Base-by-base conservation (phyloP, 495 filamentous ascomycete species). In the Symbiotaphrina buchneri region DNA sequence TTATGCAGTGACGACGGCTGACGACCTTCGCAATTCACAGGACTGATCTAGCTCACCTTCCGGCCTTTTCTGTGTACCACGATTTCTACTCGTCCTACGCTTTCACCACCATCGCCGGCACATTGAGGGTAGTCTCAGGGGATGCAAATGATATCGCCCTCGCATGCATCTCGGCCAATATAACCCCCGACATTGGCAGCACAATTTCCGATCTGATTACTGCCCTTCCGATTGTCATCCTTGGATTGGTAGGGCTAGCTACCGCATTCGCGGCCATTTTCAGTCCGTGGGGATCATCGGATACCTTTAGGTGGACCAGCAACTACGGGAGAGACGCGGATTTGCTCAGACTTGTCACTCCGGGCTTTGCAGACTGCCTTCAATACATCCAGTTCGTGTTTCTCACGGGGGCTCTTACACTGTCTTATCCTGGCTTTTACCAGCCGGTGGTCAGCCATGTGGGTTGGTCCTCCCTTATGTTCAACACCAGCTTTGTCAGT, bases 371-470 rank as follows among this genome's bases (percentile, higher is more conserved):
- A 7, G 87, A 97, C 41, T 97, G 87, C 47, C 65, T 97, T 19
- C 84, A 97, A 51, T 97, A 95, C 46, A 74, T 97, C 19, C 87
- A 97, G 44, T 95, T 90, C 39, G 63, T 84, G 29, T 76, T 84
- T 13, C 59, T 97, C 21, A 82, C 84, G 0, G 90, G 90, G 1
- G 68, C 73, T 24, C 53, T 97, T 25, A 79, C 74, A 15, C 51
- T 97, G 39, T 70, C 75, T 35, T 97, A 95, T 46, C 87, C 87
- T 0, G 87, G 87, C 0, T 97, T 76, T 43, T 95, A 78, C 46
- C 87, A 94, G 44, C 87, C 87, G 10, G 76, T 76, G 10, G 65
- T 87, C 28, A 87, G 80, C 39, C 75, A 80, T 44, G 74, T 63
- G 6, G 71, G 75, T 23, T 97, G 87, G 87, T 81, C 84, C 5